Percentiles rank a stretch among this genome's conserved stretches.
Conservation (phyloP, 2,329 filamentous ascomycete species). For the Aspergillus fumigatus region DNA sequence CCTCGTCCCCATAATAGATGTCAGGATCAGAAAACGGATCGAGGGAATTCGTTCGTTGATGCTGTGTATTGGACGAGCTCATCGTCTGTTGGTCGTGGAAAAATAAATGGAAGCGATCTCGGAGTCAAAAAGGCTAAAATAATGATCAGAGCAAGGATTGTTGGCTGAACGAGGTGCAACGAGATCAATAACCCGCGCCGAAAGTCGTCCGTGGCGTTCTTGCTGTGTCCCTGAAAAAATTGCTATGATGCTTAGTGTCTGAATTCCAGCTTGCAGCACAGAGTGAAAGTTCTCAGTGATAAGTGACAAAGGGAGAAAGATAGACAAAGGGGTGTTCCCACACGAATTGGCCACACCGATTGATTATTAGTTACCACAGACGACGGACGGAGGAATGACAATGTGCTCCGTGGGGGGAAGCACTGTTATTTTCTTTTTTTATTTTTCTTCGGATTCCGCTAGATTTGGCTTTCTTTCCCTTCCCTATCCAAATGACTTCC, state of each 20-base stretch:
- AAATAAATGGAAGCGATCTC: not conserved
- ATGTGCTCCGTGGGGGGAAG: not conserved
- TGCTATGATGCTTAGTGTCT: not conserved
- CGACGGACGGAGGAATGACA: not conserved
- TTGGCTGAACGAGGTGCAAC: constrained; percentile 1
- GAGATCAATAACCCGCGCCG: constrained; percentile 4
- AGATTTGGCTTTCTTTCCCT: not conserved
- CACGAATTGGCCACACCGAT: not conserved
- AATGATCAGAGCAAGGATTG: constrained; percentile 6
- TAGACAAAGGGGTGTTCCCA: not conserved
- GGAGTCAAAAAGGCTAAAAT: constrained; percentile 2
- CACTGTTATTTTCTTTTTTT: not conserved
- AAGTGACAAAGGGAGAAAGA: not conserved
- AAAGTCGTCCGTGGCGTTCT: constrained; percentile 3
- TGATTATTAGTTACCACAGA: not conserved
- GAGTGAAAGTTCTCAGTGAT: not conserved
- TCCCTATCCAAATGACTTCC: not conserved
- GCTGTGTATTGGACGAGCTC: constrained; percentile 38
- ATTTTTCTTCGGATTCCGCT: not conserved
- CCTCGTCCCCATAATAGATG: constrained; percentile 55
- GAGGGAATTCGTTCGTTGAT: constrained; percentile 39
- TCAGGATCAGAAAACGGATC: constrained; percentile 57
- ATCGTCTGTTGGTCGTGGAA: constrained; percentile 22
- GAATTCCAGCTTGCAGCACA: not conserved
- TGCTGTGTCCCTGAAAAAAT: not conserved